phyloP scores from a whole-genome alignment of 352 stramenopile genomes.

The Phytophthora lateralis region DNA sequence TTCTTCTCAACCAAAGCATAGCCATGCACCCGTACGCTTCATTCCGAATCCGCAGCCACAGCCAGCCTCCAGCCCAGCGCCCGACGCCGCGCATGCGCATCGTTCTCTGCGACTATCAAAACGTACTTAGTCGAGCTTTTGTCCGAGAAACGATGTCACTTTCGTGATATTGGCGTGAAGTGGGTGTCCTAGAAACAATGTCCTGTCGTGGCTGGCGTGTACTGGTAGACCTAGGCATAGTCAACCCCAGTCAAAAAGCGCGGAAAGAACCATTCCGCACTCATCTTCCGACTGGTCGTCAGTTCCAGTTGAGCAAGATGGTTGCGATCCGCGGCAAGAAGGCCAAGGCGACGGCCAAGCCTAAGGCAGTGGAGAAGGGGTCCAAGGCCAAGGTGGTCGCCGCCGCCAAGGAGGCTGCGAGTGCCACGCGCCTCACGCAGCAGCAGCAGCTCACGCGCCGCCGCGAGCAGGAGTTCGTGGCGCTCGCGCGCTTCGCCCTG shows the following conservation, averaged over 20 bases:
- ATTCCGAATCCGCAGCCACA: slow-evolving; percentile 6
- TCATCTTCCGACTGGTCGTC: slow-evolving; percentile 8
- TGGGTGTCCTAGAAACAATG: background rate
- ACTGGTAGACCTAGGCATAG: slow-evolving; percentile 8
- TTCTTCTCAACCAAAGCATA: background rate
- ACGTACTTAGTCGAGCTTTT: slow-evolving; percentile 19
- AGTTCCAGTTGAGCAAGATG: slow-evolving; percentile 39
- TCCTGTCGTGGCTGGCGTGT: slow-evolving; percentile 8
- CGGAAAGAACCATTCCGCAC: slow-evolving; percentile 10
- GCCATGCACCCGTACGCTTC: background rate
- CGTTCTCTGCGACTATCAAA: slow-evolving; percentile 24
- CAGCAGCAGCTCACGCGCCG: slow-evolving; percentile 42
- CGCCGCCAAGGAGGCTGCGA: slow-evolving; percentile 29
- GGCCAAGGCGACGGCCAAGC: slow-evolving; percentile 64
- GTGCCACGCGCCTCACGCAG: slow-evolving; percentile 28
- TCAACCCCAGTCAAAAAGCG: slow-evolving; percentile 14
- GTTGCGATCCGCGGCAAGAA: slow-evolving; percentile 80
- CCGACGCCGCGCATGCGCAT: slow-evolving; percentile 5
- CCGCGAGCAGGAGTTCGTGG: slow-evolving; percentile 53
- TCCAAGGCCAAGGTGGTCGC: slow-evolving; percentile 31
- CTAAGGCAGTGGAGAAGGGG: slow-evolving; percentile 54
- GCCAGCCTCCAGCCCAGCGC: slow-evolving; percentile 9
- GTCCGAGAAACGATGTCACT: too few species aligned
- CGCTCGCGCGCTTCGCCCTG: slow-evolving; percentile 53
- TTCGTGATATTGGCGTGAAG: slow-evolving; percentile 6